Conservation (phyloP, 1,139 yeast genomes). For the Diutina catenulata region DNA sequence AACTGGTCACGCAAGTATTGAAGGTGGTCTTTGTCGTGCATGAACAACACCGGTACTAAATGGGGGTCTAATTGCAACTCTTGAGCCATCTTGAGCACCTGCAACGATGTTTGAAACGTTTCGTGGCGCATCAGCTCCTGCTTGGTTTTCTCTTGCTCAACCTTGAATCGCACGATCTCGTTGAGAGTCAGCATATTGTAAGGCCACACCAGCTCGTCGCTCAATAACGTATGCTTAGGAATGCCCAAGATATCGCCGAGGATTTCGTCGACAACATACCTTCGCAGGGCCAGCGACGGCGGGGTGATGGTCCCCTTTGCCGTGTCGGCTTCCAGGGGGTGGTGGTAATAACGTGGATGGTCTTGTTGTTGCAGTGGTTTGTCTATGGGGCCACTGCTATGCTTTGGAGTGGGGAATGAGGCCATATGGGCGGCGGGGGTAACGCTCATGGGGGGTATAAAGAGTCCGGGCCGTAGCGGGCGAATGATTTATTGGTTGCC, state of each 20-base stretch:
- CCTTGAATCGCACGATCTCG: background rate
- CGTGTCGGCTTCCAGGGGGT: background rate
- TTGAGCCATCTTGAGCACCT: slow-evolving; percentile 2
- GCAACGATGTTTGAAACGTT: background rate
- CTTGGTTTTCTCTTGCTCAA: slow-evolving; percentile 3
- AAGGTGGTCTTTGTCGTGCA: slow-evolving; percentile 1
- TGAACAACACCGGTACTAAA: slow-evolving; percentile 4
- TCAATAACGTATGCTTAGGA: background rate
- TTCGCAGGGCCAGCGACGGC: background rate
- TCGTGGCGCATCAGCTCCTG: slow-evolving; percentile 4
- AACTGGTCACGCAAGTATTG: background rate
- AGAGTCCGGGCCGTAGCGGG: too few relatives aligned
- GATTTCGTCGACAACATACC: slow-evolving; percentile 1
- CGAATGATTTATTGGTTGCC: too few relatives aligned
- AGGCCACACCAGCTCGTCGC: background rate
- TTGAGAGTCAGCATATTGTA: slow-evolving; percentile 1
- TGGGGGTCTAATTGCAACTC: background rate
- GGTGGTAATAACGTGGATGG: background rate
- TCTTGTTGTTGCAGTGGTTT: background rate
- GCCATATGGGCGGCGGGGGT: slow-evolving; percentile 3
- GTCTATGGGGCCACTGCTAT: background rate
- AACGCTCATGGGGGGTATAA: too few relatives aligned
- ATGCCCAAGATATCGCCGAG: slow-evolving; percentile 4
- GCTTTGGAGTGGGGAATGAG: background rate
- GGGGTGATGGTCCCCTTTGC: slow-evolving; percentile 4